These are phyloP conservation scores for Penicillium occitanis DNA, from an alignment of 2,329 filamentous ascomycete genomes.

Conservation along the genomic window DNA sequence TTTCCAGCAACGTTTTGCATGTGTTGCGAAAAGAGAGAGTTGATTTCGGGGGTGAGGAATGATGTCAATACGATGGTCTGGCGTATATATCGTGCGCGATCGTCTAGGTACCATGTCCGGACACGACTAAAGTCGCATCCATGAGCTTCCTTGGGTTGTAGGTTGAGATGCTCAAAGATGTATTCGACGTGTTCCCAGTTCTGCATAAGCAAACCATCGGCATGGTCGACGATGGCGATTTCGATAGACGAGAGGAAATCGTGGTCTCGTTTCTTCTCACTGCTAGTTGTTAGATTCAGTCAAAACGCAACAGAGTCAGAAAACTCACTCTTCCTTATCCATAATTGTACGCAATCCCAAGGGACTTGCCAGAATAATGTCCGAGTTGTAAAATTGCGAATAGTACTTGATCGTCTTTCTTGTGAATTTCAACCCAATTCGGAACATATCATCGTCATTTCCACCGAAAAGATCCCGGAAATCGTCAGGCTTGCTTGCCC, in stretches of 20 bases:
- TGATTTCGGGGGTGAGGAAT: slow-evolving; percentile 86
- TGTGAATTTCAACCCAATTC: slow-evolving; percentile 93
- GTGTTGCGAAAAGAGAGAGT: slow-evolving; percentile 71
- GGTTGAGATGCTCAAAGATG: slow-evolving; percentile 87
- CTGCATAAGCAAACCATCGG: slow-evolving; percentile 92
- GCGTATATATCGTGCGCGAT: slow-evolving; percentile 73
- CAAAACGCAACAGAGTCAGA: background rate
- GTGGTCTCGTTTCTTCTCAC: slow-evolving; percentile 68
- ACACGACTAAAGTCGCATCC: slow-evolving; percentile 93
- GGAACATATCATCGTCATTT: slow-evolving; percentile 97
- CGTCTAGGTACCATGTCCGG: slow-evolving; percentile 88
- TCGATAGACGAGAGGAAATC: slow-evolving; percentile 96
- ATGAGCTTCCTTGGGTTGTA: slow-evolving; percentile 83
- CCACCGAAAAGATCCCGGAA: slow-evolving; percentile 88
- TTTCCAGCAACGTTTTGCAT: slow-evolving; percentile 82
- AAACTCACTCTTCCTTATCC: slow-evolving; percentile 66
- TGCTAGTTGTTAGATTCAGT: slow-evolving; percentile 47
- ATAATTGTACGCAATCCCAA: slow-evolving; percentile 88
- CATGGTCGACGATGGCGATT: slow-evolving; percentile 84
- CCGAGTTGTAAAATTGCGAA: slow-evolving; percentile 91
- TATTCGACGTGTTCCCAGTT: slow-evolving; percentile 97
- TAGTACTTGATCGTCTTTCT: slow-evolving; percentile 95
- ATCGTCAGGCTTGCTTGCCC: slow-evolving; percentile 75
- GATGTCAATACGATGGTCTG: slow-evolving; percentile 81
- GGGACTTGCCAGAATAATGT: slow-evolving; percentile 89